phyloP scores from a whole-genome alignment of 371 early-diverging fungal species.

The Lichtheimia corymbifera region DNA sequence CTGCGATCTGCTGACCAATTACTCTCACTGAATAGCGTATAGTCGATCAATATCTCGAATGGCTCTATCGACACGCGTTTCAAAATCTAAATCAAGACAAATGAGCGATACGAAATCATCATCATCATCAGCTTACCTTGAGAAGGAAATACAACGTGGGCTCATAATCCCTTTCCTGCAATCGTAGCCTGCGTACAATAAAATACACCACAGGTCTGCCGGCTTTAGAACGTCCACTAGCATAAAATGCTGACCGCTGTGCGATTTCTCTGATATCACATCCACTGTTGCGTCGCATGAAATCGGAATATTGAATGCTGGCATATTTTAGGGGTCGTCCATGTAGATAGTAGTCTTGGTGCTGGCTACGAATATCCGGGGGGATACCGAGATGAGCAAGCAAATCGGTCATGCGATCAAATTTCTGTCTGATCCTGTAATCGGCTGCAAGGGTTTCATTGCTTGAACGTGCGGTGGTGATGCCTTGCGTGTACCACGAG shows the following conservation, averaged over 20 bases:
- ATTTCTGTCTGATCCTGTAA: slow-evolving; percentile 20
- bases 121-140: slow-evolving; percentile 37
- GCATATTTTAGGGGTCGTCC: slow-evolving; percentile 39
- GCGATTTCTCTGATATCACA: slow-evolving; percentile 61
- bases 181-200: slow-evolving; percentile 70
- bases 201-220: slow-evolving; percentile 80
- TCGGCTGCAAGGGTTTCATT: neutral
- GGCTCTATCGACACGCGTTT: slow-evolving; percentile 53
- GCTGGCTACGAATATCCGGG: slow-evolving; percentile 32
- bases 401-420: slow-evolving; percentile 74
- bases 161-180: slow-evolving; percentile 79
- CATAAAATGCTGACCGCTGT: slow-evolving; percentile 71
- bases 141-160: slow-evolving; percentile 71
- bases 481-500: neutral
- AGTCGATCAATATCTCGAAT: slow-evolving; percentile 79
- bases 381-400: slow-evolving; percentile 85
- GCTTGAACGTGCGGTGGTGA: slow-evolving; percentile 4
- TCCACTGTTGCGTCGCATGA: slow-evolving; percentile 71
- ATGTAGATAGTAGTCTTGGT: slow-evolving; percentile 12
- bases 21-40: slow-evolving; percentile 67
- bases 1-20: slow-evolving; percentile 17
- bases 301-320: slow-evolving; percentile 67
- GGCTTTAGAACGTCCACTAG: slow-evolving; percentile 76
- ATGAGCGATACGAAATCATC: neutral
- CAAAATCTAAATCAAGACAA: slow-evolving; percentile 32